phyloP scores from a whole-genome alignment of 352 stramenopile species.

The Aphanomyces euteiches region DNA sequence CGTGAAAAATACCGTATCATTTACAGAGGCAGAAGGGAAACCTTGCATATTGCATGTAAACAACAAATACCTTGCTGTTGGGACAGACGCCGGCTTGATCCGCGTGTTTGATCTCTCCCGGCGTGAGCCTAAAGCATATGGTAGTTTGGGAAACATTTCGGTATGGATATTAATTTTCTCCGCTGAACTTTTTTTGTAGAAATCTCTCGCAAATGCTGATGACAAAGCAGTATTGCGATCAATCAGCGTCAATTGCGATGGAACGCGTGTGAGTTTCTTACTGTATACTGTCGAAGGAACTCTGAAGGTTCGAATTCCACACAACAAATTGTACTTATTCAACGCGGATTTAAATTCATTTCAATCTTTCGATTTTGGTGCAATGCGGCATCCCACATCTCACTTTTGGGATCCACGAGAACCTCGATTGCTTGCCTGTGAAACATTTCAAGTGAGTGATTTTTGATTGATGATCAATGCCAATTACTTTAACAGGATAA shows the following conservation, averaged over 20 bases:
- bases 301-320: conserved; percentile 76
- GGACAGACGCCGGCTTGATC: conserved; percentile 76
- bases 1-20: conserved; percentile 84
- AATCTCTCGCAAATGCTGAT: conserved; percentile 33
- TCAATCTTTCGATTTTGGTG: conserved; percentile 85
- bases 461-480: not conserved
- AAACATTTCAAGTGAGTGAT: conserved; percentile 40
- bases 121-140: conserved; percentile 81
- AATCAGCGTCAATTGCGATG: conserved; percentile 82
- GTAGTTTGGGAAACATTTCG: conserved; percentile 74
- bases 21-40: conserved; percentile 86
- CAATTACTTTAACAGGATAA: not conserved
- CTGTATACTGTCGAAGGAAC: conserved; percentile 68
- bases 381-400: conserved; percentile 59
- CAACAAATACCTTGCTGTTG: conserved; percentile 87
- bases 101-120: conserved; percentile 86
- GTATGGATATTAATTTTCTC: conserved; percentile 33
- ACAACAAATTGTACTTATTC: conserved; percentile 88
- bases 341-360: conserved; percentile 87
- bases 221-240: conserved; percentile 54
- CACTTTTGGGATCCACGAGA: conserved; percentile 90
- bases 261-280: conserved; percentile 86
- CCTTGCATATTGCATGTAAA: conserved; percentile 82
- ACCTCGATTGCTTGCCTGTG: conserved; percentile 80
- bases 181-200: conserved; percentile 45